These are phyloP conservation scores for Camelina hispida DNA, from an alignment of 345 rosid genomes.

Conservation along the genomic window DNA sequence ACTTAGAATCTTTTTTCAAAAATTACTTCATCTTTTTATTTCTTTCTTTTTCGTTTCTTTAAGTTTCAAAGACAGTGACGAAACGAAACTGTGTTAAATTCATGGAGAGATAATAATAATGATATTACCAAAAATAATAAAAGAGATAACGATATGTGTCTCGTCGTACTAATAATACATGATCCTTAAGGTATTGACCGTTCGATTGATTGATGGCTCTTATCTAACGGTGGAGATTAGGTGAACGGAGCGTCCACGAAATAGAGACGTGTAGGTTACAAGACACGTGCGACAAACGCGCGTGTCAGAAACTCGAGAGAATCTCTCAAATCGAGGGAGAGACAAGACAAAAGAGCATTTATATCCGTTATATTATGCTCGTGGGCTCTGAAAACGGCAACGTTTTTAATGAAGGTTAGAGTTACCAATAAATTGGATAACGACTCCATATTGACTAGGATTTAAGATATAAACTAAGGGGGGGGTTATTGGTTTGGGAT, in stretches of 20 bases:
- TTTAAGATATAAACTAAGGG: background rate
- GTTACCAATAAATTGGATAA: background rate
- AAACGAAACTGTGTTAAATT: slow-evolving; percentile 29
- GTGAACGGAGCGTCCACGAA: slow-evolving; percentile 25
- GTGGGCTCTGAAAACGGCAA: background rate
- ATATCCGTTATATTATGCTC: slow-evolving; percentile 20
- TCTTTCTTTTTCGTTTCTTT: background rate
- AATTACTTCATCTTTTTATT: slow-evolving; percentile 36
- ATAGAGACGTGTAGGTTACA: slow-evolving; percentile 30
- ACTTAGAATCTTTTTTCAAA: slow-evolving; percentile 42
- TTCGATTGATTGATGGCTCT: background rate
- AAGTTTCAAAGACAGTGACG: slow-evolving; percentile 28
- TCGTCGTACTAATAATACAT: slow-evolving; percentile 7
- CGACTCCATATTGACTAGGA: background rate
- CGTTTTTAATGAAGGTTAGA: background rate
- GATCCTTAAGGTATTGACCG: background rate
- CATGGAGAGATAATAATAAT: slow-evolving; percentile 19
- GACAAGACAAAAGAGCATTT: slow-evolving; percentile 32
- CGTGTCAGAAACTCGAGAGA: slow-evolving; percentile 28
- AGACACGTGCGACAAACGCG: slow-evolving; percentile 33
- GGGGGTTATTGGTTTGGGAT: too few relatives aligned
- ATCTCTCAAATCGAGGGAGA: slow-evolving; percentile 23
- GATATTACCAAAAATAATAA: background rate
- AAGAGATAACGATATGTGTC: slow-evolving; percentile 21
- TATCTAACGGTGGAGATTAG: slow-evolving; percentile 17